phyloP scores from a whole-genome alignment of 805 yeast genomes.

The Deakozyma indianensis region DNA sequence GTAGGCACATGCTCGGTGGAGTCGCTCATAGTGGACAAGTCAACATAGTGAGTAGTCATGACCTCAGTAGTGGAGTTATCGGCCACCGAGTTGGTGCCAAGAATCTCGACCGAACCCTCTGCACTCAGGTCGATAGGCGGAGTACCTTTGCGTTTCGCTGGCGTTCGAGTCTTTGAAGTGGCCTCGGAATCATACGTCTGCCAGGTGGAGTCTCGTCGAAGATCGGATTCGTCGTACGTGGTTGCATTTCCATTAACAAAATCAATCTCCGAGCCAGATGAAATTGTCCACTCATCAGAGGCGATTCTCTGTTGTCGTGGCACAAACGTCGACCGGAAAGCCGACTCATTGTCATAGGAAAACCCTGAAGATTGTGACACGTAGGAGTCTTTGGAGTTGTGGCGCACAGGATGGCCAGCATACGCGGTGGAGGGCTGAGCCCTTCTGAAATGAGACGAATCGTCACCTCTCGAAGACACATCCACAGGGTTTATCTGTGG shows the following conservation, averaged over 20 bases:
- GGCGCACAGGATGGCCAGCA: background rate
- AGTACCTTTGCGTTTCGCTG: background rate
- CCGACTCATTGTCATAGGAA: background rate
- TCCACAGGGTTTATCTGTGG: background rate
- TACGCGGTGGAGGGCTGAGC: background rate
- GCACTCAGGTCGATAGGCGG: background rate
- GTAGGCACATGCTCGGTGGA: background rate
- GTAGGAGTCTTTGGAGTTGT: background rate
- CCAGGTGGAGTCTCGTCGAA: background rate
- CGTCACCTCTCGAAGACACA: too few relatives aligned
- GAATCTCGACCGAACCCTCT: background rate
- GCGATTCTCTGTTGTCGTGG: background rate
- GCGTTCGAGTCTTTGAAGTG: background rate
- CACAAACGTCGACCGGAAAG: background rate
- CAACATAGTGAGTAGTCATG: background rate
- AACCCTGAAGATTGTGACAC: background rate
- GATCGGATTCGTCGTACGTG: too few relatives aligned
- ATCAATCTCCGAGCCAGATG: constrained; percentile 1
- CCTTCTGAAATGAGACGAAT: too few relatives aligned
- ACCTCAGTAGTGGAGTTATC: background rate
- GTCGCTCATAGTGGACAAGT: background rate
- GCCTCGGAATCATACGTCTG: background rate
- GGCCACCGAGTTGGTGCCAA: background rate
- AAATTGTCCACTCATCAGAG: background rate
- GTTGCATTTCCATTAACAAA: background rate